Base-by-base conservation (phyloP, 495 filamentous ascomycete species). In the Recurvomyces mirabilis region DNA sequence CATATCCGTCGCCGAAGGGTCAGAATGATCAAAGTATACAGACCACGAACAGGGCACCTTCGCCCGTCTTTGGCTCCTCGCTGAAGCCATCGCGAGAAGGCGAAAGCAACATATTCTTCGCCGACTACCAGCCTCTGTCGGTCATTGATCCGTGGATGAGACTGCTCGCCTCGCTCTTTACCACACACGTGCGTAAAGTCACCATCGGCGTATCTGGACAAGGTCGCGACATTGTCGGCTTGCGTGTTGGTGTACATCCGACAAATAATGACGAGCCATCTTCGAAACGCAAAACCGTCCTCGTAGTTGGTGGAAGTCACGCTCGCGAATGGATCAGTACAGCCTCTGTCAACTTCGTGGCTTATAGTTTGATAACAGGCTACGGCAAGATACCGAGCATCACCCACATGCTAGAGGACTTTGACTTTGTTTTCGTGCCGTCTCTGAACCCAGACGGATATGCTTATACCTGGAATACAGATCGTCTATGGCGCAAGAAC, bases 251-350 rank as follows among this genome's bases (percentile, higher is more conserved):
- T 17, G 69, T 77, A 5, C 65, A 73, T 33, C 59, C 68, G 4
- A 66, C 65, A 40, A 57, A 70, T 13, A 41, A 63, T 10, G 54
- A 68, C 5, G 46, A 67, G 2, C 40, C 39, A 7, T 52, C 60
- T 1, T 54, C 47, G 3, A 72, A 70, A 0, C 71, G 82, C 19
- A 84, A 87, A 58, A 88, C 83, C 1, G 78, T 98, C 40, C 68
- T 96, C 30, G 68, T 98, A 10, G 74, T 78, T 0, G 91, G 87
- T 23, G 91, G 89, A 18, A 73, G 79, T 37, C 91, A 98, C 60
- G 89, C 87, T 2, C 74, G 91, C 7, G 91, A 98, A 67, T 98
- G 91, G 91, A 91, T 98, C 49, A 86, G 84, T 35, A 88, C 83
- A 1, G 88, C 79, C 54, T 89, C 87, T 0, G 86, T 93, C n/a